phyloP scores from a whole-genome alignment of 2,329 filamentous ascomycete genomes.

The Paramyrothecium roridum region DNA sequence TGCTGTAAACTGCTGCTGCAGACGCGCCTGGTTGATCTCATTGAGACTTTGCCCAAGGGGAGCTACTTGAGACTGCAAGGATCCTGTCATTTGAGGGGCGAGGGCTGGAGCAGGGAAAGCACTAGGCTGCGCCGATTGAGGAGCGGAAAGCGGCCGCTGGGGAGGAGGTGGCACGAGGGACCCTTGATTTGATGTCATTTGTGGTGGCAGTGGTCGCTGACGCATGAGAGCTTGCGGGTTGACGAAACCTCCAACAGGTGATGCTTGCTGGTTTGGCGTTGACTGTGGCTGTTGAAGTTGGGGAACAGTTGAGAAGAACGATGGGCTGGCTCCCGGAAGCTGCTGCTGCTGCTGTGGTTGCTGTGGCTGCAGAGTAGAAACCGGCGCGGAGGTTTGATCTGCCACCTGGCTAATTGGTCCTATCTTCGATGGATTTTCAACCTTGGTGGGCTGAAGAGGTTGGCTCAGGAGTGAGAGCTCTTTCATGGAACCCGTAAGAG shows the following conservation, averaged over 20 bases:
- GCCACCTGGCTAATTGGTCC: constrained; percentile 5
- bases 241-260: constrained; percentile 20
- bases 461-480: constrained; percentile 52
- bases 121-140: constrained; percentile 73
- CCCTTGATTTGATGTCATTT: constrained; percentile 54
- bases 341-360: constrained; percentile 37
- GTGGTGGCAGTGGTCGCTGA: constrained; percentile 70
- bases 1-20: constrained; percentile 58
- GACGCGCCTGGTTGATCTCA: constrained; percentile 65
- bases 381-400: constrained; percentile 23
- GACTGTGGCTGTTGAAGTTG: constrained; percentile 42
- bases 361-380: constrained; percentile 36
- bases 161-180: constrained; percentile 74
- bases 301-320: constrained; percentile 48
- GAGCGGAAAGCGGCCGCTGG: constrained; percentile 79
- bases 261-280: constrained; percentile 21
- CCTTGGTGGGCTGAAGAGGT: constrained; percentile 50
- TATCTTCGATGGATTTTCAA: constrained; percentile 25
- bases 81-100: constrained; percentile 82
- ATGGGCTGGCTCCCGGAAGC: constrained; percentile 53
- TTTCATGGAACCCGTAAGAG: constrained; percentile 65
- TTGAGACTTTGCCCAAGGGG: constrained; percentile 73
- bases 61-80: constrained; percentile 58
- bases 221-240: constrained; percentile 36
- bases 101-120: constrained; percentile 72